A percentile compares a stretch with the other conserved stretches of the same genome.
phyloP scores from a whole-genome alignment of 2,329 filamentous ascomycete species.

The Colletotrichum trifolii region DNA sequence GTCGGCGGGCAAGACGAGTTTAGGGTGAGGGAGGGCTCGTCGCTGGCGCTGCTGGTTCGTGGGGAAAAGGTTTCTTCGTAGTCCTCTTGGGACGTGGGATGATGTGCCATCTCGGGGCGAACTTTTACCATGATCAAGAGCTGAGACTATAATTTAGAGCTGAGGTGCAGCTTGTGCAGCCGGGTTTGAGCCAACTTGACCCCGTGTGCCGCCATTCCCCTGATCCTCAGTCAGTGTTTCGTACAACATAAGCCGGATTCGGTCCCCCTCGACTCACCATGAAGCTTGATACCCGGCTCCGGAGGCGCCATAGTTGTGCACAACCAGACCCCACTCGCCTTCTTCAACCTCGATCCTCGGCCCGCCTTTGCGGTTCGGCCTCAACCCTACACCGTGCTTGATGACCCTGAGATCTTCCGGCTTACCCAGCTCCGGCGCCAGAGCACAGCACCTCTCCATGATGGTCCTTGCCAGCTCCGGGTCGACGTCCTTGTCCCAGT shows the following conservation, averaged over 20 bases:
- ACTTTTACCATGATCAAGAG: neutral
- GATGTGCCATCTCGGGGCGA: too few species aligned
- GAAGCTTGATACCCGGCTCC: constrained; percentile 44
- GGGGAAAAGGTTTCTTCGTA: constrained; percentile 38
- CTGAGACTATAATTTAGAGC: neutral
- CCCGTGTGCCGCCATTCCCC: constrained; percentile 30
- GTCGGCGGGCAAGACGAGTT: constrained; percentile 58
- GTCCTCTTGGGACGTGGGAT: neutral
- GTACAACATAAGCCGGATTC: too few species aligned
- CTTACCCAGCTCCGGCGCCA: constrained; percentile 48
- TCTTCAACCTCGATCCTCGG: constrained; percentile 46
- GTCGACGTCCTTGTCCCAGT: constrained; percentile 46
- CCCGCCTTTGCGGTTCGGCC: constrained; percentile 44
- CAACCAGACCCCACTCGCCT: constrained; percentile 37
- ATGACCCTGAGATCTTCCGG: constrained; percentile 47
- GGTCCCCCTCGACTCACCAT: constrained; percentile 23
- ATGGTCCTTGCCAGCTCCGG: constrained; percentile 46
- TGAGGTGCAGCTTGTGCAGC: neutral
- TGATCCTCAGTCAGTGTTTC: neutral
- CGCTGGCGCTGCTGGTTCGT: constrained; percentile 67
- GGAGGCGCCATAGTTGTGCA: constrained; percentile 44
- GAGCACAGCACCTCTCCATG: constrained; percentile 46
- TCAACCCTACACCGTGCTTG: constrained; percentile 47
- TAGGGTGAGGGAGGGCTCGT: constrained; percentile 60
- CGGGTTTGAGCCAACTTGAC: constrained; percentile 1